Conservation (phyloP, 106 monocot species). For the Dioscorea dumetorum region DNA sequence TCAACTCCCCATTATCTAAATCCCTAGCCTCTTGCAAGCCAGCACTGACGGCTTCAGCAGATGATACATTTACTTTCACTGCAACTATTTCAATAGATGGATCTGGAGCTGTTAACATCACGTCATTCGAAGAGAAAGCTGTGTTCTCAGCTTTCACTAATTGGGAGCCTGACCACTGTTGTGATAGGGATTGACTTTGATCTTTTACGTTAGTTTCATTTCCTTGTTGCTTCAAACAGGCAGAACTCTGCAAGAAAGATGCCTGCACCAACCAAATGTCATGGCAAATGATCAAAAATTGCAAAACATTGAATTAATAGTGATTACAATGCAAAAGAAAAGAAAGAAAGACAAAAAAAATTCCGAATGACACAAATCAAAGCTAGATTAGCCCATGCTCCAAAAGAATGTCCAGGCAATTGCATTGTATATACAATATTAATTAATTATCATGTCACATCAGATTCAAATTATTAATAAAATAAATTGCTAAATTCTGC, state of each 20-base stretch:
- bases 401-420: too few relatives aligned
- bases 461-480: too few relatives aligned
- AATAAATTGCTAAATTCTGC: too few relatives aligned
- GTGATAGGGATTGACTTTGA: slow-evolving; percentile 17
- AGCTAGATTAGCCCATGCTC: too few relatives aligned
- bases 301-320: too few relatives aligned
- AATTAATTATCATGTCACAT: too few relatives aligned
- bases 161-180: slow-evolving; percentile 7
- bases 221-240: slow-evolving; percentile 15
- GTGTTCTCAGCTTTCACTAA: slow-evolving; percentile 21
- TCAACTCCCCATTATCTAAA: slow-evolving; percentile 13
- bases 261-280: too few relatives aligned
- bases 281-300: too few relatives aligned
- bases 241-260: slow-evolving; percentile 32
- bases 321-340: too few relatives aligned
- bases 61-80: neutral
- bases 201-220: slow-evolving; percentile 23
- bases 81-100: slow-evolving; percentile 17
- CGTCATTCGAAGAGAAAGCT: slow-evolving; percentile 22
- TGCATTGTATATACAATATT: too few relatives aligned
- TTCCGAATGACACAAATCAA: too few relatives aligned
- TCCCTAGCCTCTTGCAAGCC: slow-evolving; percentile 28
- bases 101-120: slow-evolving; percentile 15
- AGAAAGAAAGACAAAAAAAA: too few relatives aligned
- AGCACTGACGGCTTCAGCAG: slow-evolving; percentile 19